Percentiles rank a stretch among this genome's conserved stretches.
These are phyloP conservation scores for Phaeosphaeriaceae sp. DNA, from an alignment of 2,329 filamentous ascomycete species.

Conservation along the genomic window DNA sequence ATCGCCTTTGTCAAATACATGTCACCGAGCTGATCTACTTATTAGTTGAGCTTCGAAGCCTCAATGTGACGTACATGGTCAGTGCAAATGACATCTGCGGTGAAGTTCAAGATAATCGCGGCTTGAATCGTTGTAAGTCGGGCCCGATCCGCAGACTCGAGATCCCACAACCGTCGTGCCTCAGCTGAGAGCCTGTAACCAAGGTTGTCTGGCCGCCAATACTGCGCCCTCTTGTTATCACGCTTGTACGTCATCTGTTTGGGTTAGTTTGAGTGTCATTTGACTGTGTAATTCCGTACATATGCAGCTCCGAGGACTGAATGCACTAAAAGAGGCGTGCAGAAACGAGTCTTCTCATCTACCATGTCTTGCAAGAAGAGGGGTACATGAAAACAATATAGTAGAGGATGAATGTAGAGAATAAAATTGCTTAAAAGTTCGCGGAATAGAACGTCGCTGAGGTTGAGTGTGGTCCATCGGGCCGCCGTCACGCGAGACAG, in stretches of 20 bases:
- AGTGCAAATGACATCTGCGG: background rate
- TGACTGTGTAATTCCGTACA: background rate
- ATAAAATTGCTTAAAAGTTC: background rate
- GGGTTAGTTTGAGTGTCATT: too few relatives aligned
- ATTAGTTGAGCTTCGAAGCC: too few relatives aligned
- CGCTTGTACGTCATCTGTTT: too few relatives aligned
- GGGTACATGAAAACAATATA: background rate
- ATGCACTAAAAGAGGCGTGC: background rate
- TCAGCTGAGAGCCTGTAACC: background rate
- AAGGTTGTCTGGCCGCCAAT: background rate
- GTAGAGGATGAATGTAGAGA: background rate
- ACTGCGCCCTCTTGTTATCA: background rate
- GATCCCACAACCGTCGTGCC: background rate
- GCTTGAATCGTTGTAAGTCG: background rate
- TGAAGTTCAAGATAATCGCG: background rate
- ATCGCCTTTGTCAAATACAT: too few relatives aligned
- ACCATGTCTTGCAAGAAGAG: background rate
- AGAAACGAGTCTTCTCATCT: background rate
- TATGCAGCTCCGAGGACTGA: background rate
- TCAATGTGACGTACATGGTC: background rate
- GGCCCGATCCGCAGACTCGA: background rate
- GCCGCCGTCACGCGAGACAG: background rate
- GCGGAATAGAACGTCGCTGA: background rate
- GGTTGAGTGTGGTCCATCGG: background rate
- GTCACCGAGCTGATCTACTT: too few relatives aligned